Evolutionary conservation across 2,329 filamentous ascomycete genomes (phyloP).

Genomic region (Penicillium sp.): DNA sequence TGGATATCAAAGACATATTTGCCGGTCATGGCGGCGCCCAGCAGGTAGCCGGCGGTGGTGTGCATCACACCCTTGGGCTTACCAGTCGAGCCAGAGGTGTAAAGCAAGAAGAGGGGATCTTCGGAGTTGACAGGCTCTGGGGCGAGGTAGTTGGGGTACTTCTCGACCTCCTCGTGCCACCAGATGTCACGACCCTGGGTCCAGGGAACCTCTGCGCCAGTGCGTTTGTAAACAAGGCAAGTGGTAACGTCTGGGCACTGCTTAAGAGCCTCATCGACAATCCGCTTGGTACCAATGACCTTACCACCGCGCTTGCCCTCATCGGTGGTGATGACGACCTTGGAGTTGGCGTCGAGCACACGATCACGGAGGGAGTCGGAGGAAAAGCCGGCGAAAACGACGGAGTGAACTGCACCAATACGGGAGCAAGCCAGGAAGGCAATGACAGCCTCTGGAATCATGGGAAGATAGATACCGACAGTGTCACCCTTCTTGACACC

Average conservation of each 20-base stretch:
- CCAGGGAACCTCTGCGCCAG: conserved; percentile 89
- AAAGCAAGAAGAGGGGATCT: conserved; percentile 95
- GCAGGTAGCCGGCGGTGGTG: conserved; percentile 91
- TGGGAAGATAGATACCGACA: conserved; percentile 94
- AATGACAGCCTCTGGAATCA: conserved; percentile 95
- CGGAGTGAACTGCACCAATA: conserved; percentile 95
- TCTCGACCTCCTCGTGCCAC: conserved; percentile 99
- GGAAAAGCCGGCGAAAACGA: conserved; percentile 97
- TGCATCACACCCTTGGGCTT: conserved; percentile 99
- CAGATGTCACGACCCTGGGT: conserved; percentile 86
- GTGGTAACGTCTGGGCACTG: conserved; percentile 87
- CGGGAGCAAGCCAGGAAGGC: conserved; percentile 88
- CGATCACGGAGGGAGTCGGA: conserved; percentile 94
- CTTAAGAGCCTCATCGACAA: conserved; percentile 96
- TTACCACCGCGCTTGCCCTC: conserved; percentile 98
- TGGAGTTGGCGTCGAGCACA: conserved; percentile 86
- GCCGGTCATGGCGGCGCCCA: conserved; percentile 89
- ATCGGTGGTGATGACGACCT: conserved; percentile 94
- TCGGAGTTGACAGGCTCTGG: conserved; percentile 90
- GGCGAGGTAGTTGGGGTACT: conserved; percentile 90
- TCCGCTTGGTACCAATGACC: conserved; percentile 97
- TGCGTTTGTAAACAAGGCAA: conserved; percentile 93
- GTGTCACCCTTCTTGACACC: conserved; percentile 97
- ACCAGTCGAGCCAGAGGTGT: conserved; percentile 96
- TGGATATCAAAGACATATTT: conserved; percentile 99